These are phyloP conservation scores for Volvox carteri DNA, from an alignment of 163 green algal genomes.

Conservation along the genomic window DNA sequence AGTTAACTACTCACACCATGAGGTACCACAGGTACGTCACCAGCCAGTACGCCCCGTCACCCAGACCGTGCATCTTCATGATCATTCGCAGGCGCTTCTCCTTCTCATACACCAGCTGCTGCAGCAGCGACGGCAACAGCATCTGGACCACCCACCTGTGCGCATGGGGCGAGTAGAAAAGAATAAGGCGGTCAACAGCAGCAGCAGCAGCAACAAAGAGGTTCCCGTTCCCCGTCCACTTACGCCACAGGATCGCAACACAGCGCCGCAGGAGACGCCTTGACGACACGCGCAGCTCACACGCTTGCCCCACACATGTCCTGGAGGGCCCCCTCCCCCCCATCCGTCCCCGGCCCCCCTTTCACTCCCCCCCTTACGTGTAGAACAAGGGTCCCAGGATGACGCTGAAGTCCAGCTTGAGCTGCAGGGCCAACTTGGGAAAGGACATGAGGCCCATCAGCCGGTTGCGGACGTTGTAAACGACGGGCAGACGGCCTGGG, in stretches of 20 bases:
- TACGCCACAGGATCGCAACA: no score
- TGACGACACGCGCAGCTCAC: no score
- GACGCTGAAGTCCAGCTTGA: constrained; percentile 87
- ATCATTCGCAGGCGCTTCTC: constrained; percentile 92
- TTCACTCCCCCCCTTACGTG: no score
- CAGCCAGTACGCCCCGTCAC: constrained; percentile 57
- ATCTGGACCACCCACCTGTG: constrained; percentile 89
- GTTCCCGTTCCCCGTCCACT: no score
- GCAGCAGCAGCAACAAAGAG: no score
- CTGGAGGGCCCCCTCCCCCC: no score
- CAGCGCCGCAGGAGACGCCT: no score
- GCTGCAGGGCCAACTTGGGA: constrained; percentile 15
- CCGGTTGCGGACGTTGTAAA: constrained; percentile 18
- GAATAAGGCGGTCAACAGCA: no score
- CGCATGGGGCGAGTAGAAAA: no score
- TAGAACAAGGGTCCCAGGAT: constrained; percentile 94
- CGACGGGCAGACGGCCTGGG: constrained; percentile 4
- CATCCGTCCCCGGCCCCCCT: no score
- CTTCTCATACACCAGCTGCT: constrained; percentile 95
- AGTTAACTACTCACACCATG: constrained; percentile 71
- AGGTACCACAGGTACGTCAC: constrained; percentile 66
- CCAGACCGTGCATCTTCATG: constrained; percentile 96
- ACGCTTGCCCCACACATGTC: no score
- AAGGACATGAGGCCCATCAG: constrained; percentile 46
- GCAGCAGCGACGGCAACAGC: constrained; percentile 77